Conservation (phyloP, 169 alveolate genomes). For the Toxoplasma gondii region DNA sequence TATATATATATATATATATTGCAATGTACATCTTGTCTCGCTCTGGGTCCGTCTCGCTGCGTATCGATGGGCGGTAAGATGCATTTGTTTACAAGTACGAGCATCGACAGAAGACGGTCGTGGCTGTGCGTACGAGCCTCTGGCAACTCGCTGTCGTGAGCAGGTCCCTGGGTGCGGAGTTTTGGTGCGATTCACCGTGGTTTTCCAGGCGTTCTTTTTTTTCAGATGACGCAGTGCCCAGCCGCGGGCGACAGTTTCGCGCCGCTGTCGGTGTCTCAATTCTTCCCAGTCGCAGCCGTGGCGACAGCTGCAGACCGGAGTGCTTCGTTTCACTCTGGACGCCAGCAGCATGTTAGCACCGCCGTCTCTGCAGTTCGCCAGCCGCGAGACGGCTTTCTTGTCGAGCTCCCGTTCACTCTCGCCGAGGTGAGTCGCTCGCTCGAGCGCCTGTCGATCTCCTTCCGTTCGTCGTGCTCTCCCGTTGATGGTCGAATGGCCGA, state of each 20-base stretch:
- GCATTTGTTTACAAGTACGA: no score
- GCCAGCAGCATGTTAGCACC: slow-evolving; percentile 51
- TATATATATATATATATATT: no score
- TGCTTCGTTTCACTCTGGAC: not conserved
- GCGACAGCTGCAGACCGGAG: slow-evolving; percentile 29
- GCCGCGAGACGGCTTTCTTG: slow-evolving; percentile 47
- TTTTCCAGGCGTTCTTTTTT: not conserved
- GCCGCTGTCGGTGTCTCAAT: not conserved
- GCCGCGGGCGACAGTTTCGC: slow-evolving; percentile 24
- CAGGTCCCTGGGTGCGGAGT: no score
- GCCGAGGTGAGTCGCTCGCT: slow-evolving; percentile 57
- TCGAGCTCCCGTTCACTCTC: slow-evolving; percentile 39
- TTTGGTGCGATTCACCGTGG: not conserved
- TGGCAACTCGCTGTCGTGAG: no score
- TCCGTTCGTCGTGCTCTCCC: not conserved
- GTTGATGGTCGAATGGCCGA: not conserved
- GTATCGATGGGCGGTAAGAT: no score
- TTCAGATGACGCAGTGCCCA: not conserved
- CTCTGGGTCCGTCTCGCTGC: no score
- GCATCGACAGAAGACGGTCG: no score
- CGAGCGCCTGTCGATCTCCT: not conserved
- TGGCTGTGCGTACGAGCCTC: no score
- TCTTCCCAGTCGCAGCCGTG: slow-evolving; percentile 34
- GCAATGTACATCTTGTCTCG: no score
- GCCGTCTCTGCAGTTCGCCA: slow-evolving; percentile 19